Evolutionary conservation across 1,139 yeast genomes (phyloP).

Genomic region (Pichia sp.): DNA sequence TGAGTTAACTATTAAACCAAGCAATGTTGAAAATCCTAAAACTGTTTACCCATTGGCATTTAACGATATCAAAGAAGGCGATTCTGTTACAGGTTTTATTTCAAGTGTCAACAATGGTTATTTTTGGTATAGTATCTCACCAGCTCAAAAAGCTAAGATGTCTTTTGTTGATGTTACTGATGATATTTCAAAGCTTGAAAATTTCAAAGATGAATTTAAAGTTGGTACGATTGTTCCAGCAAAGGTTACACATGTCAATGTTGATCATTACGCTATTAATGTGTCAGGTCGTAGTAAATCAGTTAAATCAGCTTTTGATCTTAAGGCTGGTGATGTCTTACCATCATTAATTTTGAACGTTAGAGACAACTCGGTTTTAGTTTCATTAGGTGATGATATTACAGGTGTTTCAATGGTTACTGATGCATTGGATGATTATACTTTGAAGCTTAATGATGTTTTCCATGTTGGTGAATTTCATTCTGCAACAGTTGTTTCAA

Average conservation of each 20-base stretch:
- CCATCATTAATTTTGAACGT: slow-evolving; percentile 65
- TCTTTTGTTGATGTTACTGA: slow-evolving; percentile 60
- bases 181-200: slow-evolving; percentile 44
- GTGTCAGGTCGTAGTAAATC: slow-evolving; percentile 45
- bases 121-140: slow-evolving; percentile 65
- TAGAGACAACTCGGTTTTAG: slow-evolving; percentile 55
- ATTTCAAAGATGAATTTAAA: slow-evolving; percentile 53
- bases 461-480: slow-evolving; percentile 54
- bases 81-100: slow-evolving; percentile 43
- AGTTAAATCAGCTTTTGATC: slow-evolving; percentile 42
- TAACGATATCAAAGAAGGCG: slow-evolving; percentile 38
- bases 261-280: slow-evolving; percentile 43
- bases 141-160: slow-evolving; percentile 60
- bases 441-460: slow-evolving; percentile 44
- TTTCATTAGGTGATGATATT: slow-evolving; percentile 57
- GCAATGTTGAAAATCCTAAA: slow-evolving; percentile 31
- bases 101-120: slow-evolving; percentile 40
- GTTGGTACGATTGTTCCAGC: slow-evolving; percentile 66
- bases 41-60: slow-evolving; percentile 32
- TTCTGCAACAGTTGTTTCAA: slow-evolving; percentile 50
- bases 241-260: slow-evolving; percentile 48
- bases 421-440: slow-evolving; percentile 72
- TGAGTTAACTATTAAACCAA: slow-evolving; percentile 56
- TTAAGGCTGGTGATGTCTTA: slow-evolving; percentile 50
- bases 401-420: slow-evolving; percentile 66